Conservation (phyloP, 805 yeast species). For the Wickerhamomyces bisporus region DNA sequence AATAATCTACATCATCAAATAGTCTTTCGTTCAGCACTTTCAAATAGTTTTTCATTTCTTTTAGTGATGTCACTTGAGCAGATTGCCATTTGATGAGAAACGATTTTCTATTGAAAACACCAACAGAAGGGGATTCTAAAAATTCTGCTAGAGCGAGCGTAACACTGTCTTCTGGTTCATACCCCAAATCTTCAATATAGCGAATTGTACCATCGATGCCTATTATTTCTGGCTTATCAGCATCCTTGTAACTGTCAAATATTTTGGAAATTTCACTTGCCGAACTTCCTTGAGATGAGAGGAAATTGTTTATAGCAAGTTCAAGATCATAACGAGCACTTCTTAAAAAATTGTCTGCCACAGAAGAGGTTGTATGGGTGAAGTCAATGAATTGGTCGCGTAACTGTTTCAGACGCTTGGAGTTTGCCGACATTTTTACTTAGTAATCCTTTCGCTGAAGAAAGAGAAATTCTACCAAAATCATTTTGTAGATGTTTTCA, state of each 20-base stretch:
- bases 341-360: slow-evolving; percentile 21
- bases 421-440: slow-evolving; percentile 22
- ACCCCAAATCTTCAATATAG: slow-evolving; percentile 61
- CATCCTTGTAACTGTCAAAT: slow-evolving; percentile 21
- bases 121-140: slow-evolving; percentile 61
- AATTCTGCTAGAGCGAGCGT: slow-evolving; percentile 69
- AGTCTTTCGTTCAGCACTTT: slow-evolving; percentile 30
- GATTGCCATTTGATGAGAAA: slow-evolving; percentile 58
- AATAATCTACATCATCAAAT: slow-evolving; percentile 33
- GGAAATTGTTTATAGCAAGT: slow-evolving; percentile 24
- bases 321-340: slow-evolving; percentile 21
- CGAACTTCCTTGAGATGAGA: slow-evolving; percentile 13
- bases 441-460: too few species aligned
- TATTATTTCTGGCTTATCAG: slow-evolving; percentile 31
- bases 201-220: slow-evolving; percentile 75
- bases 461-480: too few species aligned
- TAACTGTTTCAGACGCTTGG: slow-evolving; percentile 18
- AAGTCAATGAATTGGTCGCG: slow-evolving; percentile 26
- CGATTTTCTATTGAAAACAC: slow-evolving; percentile 44
- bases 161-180: slow-evolving; percentile 69
- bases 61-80: slow-evolving; percentile 26
- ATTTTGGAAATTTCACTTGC: slow-evolving; percentile 1
- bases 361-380: slow-evolving; percentile 18
- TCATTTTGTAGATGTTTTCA: background rate
- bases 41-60: slow-evolving; percentile 42